Percentiles rank a stretch among this genome's conserved stretches.
These are phyloP conservation scores for Citrus inodora DNA, from an alignment of 345 rosid genomes.

Conservation along the genomic window DNA sequence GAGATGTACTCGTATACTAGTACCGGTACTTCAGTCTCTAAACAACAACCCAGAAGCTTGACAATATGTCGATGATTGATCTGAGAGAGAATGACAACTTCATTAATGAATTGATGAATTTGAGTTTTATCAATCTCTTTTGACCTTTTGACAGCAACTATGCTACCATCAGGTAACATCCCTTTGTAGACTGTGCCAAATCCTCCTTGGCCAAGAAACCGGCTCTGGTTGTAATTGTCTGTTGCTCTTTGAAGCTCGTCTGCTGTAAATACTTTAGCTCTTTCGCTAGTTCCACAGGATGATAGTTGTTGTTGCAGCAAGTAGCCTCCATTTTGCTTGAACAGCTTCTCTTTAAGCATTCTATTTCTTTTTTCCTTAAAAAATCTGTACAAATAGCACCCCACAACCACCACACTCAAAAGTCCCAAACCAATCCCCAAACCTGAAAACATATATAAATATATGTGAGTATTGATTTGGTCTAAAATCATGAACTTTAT, in stretches of 20 bases:
- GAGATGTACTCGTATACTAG: not conserved
- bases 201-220: constrained; percentile 30
- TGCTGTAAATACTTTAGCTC: constrained; percentile 11
- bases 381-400: constrained; percentile 3
- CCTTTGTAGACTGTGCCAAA: not conserved
- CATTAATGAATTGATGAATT: no score
- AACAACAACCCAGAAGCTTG: no score
- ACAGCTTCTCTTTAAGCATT: constrained; percentile 7
- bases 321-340: constrained; percentile 25
- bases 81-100: no score
- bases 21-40: no score
- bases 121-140: constrained; percentile 4
- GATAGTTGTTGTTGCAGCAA: constrained; percentile 18
- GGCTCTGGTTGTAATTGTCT: constrained; percentile 18
- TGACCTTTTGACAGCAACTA: constrained; percentile 15
- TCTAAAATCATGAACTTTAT: no score
- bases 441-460: constrained; percentile 7
- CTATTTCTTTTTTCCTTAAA: constrained; percentile 6
- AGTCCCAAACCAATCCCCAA: constrained; percentile 19
- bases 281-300: constrained; percentile 6
- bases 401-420: not conserved
- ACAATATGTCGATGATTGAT: no score
- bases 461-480: no score
- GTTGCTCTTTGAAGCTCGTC: constrained; percentile 25
- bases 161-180: no score